These are phyloP conservation scores for Aspergillus ustus DNA, from an alignment of 2,329 filamentous ascomycete genomes.

Conservation along the genomic window DNA sequence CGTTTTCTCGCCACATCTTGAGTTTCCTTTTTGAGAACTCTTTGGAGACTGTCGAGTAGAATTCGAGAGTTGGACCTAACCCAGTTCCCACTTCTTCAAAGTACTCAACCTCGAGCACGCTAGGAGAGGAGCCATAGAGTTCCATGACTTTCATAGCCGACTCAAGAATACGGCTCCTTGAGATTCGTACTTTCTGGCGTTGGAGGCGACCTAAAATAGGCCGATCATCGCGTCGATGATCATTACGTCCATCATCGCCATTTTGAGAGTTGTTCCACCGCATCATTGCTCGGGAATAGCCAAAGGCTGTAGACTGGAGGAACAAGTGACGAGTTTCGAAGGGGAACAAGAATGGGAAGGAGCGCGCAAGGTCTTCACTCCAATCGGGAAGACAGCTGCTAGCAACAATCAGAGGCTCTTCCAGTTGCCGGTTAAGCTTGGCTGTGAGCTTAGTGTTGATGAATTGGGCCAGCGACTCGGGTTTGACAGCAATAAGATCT, in stretches of 20 bases:
- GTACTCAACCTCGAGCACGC: conserved; percentile 95
- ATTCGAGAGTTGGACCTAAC: conserved; percentile 91
- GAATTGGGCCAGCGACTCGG: conserved; percentile 88
- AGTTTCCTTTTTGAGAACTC: conserved; percentile 98
- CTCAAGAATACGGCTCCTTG: conserved; percentile 89
- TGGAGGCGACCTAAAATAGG: conserved; percentile 90
- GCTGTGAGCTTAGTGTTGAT: conserved; percentile 98
- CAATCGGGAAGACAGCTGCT: conserved; percentile 95
- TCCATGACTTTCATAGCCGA: conserved; percentile 99
- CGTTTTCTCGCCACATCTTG: conserved; percentile 93
- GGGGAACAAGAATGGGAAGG: conserved; percentile 96
- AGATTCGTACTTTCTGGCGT: conserved; percentile 97
- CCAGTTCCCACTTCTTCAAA: conserved; percentile 98
- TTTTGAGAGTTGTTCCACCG: conserved; percentile 93
- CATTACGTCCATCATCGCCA: conserved; percentile 77
- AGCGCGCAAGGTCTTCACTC: conserved; percentile 90
- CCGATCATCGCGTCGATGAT: conserved; percentile 82
- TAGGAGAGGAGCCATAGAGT: conserved; percentile 93
- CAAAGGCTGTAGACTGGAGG: conserved; percentile 96
- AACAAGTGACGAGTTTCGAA: conserved; percentile 98
- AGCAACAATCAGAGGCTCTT: conserved; percentile 94
- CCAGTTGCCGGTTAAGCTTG: conserved; percentile 93
- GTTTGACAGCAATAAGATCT: conserved; percentile 70
- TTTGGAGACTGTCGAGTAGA: conserved; percentile 95
- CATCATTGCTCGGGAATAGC: conserved; percentile 95